Evolutionary conservation across 805 yeast species (phyloP), one percentile per base, ranked within the genome.

Genomic region (Spathaspora boniae): DNA sequence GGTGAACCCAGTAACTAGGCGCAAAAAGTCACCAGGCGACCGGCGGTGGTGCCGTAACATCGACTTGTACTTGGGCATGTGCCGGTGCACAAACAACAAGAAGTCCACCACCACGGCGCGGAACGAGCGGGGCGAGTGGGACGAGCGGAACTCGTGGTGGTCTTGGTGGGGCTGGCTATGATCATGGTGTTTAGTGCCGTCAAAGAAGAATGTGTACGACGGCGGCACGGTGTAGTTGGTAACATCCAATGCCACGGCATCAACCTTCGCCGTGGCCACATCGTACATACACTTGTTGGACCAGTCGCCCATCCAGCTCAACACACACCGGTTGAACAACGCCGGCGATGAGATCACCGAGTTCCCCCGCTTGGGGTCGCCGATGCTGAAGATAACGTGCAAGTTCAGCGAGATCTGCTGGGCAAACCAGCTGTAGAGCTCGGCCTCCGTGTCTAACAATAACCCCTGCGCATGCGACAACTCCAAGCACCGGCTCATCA

Each of bases 261-360:
- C 58, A 1, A 79, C 51, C 29, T 69, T 44, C 3, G 56, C 56
- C 0, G 47, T 37, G 0, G 82, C 76, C 22, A 87, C 76, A 33
- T 76, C 75, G 5, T 42, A 35, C 32, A 81, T 54, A 0, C 87
- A 61, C 0, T 49, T 40, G 3, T 45, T 40, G 0, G 81, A 67
- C 96, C 97, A 89, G 36, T 78, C 78, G 4, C 95, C 95, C 82
- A 87, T 78, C 88, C 91, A 86, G 50, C 82, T 77, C 25, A 91
- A 58, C 2, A 86, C 94, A 65, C 97, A 89, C 50, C 98, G 66
- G 50, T 89, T 89, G 58, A 86, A 81, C 22, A 89, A 61, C 0
- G 97, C 97, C 0, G 96, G 95, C 0, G 96, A 89, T 0, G 87
- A 67, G 2, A 82, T 68, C 9, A 80, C 67, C 12, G 42, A 34